phyloP scores from a whole-genome alignment of 1,284 basidiomycete genomes.

The Trichosporon faecale region DNA sequence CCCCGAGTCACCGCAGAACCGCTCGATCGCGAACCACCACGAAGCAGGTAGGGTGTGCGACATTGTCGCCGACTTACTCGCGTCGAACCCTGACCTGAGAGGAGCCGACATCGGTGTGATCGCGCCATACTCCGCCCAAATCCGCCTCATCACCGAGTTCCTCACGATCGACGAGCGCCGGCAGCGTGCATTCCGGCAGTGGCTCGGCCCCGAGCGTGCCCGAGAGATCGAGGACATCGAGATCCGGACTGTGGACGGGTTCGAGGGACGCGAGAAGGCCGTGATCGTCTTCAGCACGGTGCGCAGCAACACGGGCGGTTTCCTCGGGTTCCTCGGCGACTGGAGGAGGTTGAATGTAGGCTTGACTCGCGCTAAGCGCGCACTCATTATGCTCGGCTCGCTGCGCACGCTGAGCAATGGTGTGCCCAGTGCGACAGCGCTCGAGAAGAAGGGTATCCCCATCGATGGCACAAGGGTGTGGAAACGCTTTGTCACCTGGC shows the following conservation, averaged over 20 bases:
- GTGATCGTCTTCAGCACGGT: constrained; percentile 89
- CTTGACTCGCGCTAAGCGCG: constrained; percentile 76
- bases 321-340: constrained; percentile 88
- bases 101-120: constrained; percentile 81
- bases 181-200: constrained; percentile 56
- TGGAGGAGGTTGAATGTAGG: constrained; percentile 81
- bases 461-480: constrained; percentile 41
- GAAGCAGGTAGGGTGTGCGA: constrained; percentile 75
- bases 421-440: constrained; percentile 24
- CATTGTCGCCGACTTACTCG: constrained; percentile 71
- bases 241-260: constrained; percentile 86
- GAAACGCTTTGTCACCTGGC: constrained; percentile 38
- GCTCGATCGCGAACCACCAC: constrained; percentile 67
- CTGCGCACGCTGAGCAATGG: constrained; percentile 62
- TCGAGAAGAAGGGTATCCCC: constrained; percentile 31
- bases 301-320: constrained; percentile 67
- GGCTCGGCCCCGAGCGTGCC: constrained; percentile 64
- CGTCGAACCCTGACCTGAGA: constrained; percentile 65
- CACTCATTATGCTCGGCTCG: constrained; percentile 76
- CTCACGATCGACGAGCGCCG: constrained; percentile 52
- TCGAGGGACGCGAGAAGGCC: constrained; percentile 89
- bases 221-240: constrained; percentile 66
- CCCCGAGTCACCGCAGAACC: constrained; percentile 63
- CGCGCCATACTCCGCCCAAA: constrained; percentile 79
- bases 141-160: constrained; percentile 64